phyloP scores from a whole-genome alignment of 208 protist species.

The Trypanosoma platydactyli region DNA sequence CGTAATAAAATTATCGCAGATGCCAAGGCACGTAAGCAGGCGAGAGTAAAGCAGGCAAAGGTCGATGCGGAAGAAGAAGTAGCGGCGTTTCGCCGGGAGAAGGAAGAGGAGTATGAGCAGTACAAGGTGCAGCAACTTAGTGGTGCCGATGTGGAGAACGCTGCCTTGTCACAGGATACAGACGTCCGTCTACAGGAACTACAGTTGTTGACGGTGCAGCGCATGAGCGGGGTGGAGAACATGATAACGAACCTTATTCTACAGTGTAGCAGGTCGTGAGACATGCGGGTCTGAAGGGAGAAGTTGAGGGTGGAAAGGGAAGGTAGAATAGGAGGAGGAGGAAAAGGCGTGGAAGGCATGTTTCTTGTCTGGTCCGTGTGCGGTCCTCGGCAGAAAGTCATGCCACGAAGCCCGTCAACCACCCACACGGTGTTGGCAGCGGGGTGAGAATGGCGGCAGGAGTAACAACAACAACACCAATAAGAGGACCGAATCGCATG shows the following conservation, averaged over 20 bases:
- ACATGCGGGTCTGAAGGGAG: too few species aligned
- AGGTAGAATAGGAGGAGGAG: too few species aligned
- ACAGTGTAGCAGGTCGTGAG: slow-evolving; percentile 32
- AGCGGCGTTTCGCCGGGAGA: slow-evolving; percentile 65
- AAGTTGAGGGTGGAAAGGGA: too few species aligned
- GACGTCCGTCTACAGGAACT: slow-evolving; percentile 70
- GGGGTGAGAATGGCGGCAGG: too few species aligned
- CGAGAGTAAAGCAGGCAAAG: slow-evolving; percentile 85
- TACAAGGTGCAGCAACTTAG: slow-evolving; percentile 57
- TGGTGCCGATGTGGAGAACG: slow-evolving; percentile 61
- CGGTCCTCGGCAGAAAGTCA: too few species aligned
- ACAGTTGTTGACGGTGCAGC: slow-evolving; percentile 44
- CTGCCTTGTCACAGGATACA: slow-evolving; percentile 55
- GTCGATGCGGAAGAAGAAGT: slow-evolving; percentile 83
- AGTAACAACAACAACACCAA: too few species aligned
- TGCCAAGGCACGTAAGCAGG: slow-evolving; percentile 77
- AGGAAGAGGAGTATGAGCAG: slow-evolving; percentile 69
- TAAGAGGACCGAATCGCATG: too few species aligned
- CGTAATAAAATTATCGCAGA: slow-evolving; percentile 81
- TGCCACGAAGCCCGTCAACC: too few species aligned
- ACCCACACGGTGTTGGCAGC: too few species aligned
- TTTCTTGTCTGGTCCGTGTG: too few species aligned
- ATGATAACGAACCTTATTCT: slow-evolving; percentile 71
- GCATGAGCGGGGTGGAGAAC: slow-evolving; percentile 62
- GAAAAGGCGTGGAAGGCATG: too few species aligned